These are phyloP conservation scores for Fusarium ambrosium DNA, from an alignment of 2,329 filamentous ascomycete genomes.

Conservation along the genomic window DNA sequence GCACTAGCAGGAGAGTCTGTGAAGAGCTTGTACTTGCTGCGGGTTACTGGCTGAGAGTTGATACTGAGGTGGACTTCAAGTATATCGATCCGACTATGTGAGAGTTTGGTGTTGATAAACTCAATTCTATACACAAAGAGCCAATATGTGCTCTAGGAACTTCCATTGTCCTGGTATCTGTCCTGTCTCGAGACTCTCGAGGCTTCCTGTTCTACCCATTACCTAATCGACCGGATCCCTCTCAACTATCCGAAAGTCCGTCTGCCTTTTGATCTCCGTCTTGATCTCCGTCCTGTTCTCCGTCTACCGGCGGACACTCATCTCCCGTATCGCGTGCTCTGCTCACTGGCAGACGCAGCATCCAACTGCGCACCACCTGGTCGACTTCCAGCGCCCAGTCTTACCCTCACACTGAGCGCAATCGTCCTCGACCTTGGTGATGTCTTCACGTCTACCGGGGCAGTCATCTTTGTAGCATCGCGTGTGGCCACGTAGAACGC, in stretches of 20 bases:
- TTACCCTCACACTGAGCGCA: conserved; percentile 53
- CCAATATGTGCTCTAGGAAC: background rate
- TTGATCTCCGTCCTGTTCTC: background rate
- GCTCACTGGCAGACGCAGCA: conserved; percentile 49
- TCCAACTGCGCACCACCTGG: conserved; percentile 55
- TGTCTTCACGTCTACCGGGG: conserved; percentile 48
- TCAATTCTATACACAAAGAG: background rate
- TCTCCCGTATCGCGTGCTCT: background rate
- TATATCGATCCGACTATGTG: background rate
- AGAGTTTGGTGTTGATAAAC: background rate
- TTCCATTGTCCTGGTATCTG: background rate
- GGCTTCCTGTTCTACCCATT: background rate
- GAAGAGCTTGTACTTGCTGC: background rate
- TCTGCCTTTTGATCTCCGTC: background rate
- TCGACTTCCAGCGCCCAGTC: conserved; percentile 47
- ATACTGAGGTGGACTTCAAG: background rate
- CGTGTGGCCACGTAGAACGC: conserved; percentile 52
- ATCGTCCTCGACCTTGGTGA: conserved; percentile 49
- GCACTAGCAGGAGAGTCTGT: background rate
- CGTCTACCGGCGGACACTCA: background rate
- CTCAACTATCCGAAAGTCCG: background rate
- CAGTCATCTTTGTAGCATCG: conserved; percentile 53
- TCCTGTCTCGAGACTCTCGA: background rate
- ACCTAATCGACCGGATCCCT: background rate
- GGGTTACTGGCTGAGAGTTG: background rate